Conservation (phyloP, 148 eudicot species). For the Bassia scoparia region DNA sequence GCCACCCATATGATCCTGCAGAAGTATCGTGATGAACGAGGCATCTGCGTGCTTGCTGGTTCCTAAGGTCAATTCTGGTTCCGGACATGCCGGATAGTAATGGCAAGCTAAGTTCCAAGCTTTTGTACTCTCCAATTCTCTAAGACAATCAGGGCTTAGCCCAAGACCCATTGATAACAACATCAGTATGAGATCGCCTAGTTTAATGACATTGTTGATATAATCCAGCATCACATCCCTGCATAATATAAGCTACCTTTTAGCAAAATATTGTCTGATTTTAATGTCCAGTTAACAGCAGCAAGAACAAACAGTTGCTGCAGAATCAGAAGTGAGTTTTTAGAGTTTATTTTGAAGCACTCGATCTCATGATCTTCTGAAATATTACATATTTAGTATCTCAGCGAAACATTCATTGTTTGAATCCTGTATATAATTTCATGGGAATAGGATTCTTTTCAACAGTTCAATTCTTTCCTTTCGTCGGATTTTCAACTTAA, state of each 20-base stretch:
- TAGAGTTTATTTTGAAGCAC: too few relatives aligned
- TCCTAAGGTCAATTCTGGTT: conserved; percentile 47
- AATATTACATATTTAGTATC: too few relatives aligned
- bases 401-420: too few relatives aligned
- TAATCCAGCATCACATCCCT: conserved; percentile 21
- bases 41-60: conserved; percentile 35
- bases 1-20: conserved; percentile 41
- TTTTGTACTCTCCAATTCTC: conserved; percentile 23
- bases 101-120: conserved; percentile 23
- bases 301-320: too few relatives aligned
- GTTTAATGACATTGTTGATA: not conserved
- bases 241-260: not conserved
- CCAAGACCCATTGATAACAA: conserved; percentile 42
- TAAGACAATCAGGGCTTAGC: conserved; percentile 23
- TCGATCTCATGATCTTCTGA: too few relatives aligned
- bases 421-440: too few relatives aligned
- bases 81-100: conserved; percentile 54
- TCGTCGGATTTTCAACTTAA: too few relatives aligned
- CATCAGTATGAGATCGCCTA: conserved; percentile 21
- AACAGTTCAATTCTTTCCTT: too few relatives aligned
- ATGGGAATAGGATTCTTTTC: too few relatives aligned
- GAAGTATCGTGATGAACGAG: conserved; percentile 32
- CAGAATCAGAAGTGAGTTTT: too few relatives aligned
- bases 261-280: too few relatives aligned
- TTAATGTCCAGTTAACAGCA: too few relatives aligned